Base-by-base conservation (phyloP, 495 filamentous ascomycete species). In the Penicillium lagena region DNA sequence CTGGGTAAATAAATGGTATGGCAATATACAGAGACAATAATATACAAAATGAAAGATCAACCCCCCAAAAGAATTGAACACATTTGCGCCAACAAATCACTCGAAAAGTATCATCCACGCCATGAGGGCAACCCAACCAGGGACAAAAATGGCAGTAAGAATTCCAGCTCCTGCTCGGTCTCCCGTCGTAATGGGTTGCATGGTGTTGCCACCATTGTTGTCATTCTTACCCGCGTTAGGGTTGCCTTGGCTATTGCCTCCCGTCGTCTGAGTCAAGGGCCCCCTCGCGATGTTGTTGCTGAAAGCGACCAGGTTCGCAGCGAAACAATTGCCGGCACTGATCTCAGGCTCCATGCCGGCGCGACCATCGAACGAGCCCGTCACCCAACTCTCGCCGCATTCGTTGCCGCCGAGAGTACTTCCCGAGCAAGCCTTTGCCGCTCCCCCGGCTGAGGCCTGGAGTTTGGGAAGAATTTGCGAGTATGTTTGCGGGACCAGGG, bases 301-400 rank as follows among this genome's bases (percentile, higher is more conserved):
- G 41, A 76, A 55, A 8, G 56, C 30, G 9, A 50, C 29, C n/a
- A 66, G 47, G 29, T 59, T 54, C 1, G 47, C 42, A n/a, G 68
- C 67, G 14, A 86, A 59, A 31, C 78, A 71, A 8, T 81, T 76
- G 54, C 80, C 78, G 32, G 88, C 71, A 69, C 50, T 60, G 36
- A 70, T 67, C 47, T 70, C 54, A 37, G 67, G 55, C 39, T 68
- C 72, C 51, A 89, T 78, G 4, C 86, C 87, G 11, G 52, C 72
- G 37, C 63, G 66, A 6, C 78, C 77, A 53, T 90, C 86, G 64
- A 77, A 88, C 11, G 71, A 67, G 9, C 66, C 66, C 10, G 70
- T 60, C 48, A 70, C 76, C 87, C 89, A 95, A 41, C 73, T 75
- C 38, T 85, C 64, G 1, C 89, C 88, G 55, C 90, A 96, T n/a